phyloP scores from a whole-genome alignment of 2,329 filamentous ascomycete species.

The Amauroascus niger region DNA sequence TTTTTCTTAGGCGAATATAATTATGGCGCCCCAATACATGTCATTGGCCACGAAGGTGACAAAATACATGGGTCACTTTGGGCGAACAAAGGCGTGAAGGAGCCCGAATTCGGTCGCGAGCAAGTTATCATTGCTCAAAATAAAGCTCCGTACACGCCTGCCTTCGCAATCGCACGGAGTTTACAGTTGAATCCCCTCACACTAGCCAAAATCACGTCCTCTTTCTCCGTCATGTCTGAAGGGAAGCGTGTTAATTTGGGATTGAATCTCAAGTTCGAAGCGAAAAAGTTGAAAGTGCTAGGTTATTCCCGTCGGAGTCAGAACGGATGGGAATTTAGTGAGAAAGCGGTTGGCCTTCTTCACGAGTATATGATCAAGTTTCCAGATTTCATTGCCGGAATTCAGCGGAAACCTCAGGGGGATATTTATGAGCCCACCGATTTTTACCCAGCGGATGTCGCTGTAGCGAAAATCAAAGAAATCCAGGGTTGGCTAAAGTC shows the following conservation, averaged over 20 bases:
- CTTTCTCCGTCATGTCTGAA: constrained; percentile 75
- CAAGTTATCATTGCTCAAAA: constrained; percentile 63
- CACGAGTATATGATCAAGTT: constrained; percentile 86
- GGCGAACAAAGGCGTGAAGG: constrained; percentile 55
- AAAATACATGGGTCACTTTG: constrained; percentile 74
- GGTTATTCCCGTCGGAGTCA: constrained; percentile 83
- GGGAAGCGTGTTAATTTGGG: constrained; percentile 81
- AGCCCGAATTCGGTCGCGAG: constrained; percentile 68
- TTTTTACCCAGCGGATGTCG: constrained; percentile 67
- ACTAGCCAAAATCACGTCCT: constrained; percentile 90
- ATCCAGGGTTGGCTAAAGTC: constrained; percentile 89
- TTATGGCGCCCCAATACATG: constrained; percentile 81
- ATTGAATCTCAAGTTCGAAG: constrained; percentile 93
- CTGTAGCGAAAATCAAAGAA: constrained; percentile 76
- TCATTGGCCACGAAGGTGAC: constrained; percentile 62
- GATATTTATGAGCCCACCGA: constrained; percentile 77
- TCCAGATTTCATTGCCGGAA: constrained; percentile 86
- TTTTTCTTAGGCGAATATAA: constrained; percentile 94
- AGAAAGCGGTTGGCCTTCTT: constrained; percentile 69
- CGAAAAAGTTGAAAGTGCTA: constrained; percentile 86
- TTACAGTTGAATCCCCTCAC: constrained; percentile 75
- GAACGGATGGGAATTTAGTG: constrained; percentile 92
- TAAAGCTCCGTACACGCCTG: constrained; percentile 68
- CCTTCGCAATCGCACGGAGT: constrained; percentile 76
- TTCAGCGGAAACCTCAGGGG: constrained; percentile 74